Conservation (phyloP, 257 asterid genomes). For the Osmanthus fragrans region DNA sequence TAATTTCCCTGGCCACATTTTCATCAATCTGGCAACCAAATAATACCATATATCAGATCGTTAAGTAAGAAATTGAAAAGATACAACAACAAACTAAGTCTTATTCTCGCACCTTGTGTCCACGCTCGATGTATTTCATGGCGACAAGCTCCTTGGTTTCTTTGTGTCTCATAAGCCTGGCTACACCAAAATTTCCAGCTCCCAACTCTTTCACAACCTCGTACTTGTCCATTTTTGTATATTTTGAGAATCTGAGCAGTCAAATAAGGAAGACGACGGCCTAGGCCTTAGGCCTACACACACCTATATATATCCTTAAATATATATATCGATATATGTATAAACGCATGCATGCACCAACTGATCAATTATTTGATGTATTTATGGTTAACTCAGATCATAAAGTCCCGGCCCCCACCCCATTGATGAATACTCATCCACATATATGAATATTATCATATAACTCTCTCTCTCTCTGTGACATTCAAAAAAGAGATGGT, state of each 20-base stretch:
- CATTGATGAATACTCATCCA: background rate
- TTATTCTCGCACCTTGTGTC: conserved; percentile 48
- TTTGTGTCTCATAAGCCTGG: conserved; percentile 70
- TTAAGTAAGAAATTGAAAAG: background rate
- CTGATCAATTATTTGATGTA: background rate
- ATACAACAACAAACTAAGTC: background rate
- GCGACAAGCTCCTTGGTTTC: conserved; percentile 80
- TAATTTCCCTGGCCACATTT: conserved; percentile 79
- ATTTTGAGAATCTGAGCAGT: background rate
- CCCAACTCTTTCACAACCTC: conserved; percentile 76
- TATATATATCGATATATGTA: background rate
- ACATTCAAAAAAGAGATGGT: background rate
- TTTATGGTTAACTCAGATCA: background rate
- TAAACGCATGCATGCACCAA: background rate
- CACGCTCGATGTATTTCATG: conserved; percentile 76
- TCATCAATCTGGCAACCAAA: conserved; percentile 62
- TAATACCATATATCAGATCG: background rate
- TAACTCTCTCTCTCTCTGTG: background rate
- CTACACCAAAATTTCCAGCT: conserved; percentile 81
- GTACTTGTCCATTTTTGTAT: conserved; percentile 55
- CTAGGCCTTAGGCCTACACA: background rate
- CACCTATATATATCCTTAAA: background rate
- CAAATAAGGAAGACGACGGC: background rate
- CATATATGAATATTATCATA: background rate
- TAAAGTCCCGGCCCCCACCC: background rate